Conservation (phyloP, 352 stramenopile genomes). For the Nothophytophthora sp. region DNA sequence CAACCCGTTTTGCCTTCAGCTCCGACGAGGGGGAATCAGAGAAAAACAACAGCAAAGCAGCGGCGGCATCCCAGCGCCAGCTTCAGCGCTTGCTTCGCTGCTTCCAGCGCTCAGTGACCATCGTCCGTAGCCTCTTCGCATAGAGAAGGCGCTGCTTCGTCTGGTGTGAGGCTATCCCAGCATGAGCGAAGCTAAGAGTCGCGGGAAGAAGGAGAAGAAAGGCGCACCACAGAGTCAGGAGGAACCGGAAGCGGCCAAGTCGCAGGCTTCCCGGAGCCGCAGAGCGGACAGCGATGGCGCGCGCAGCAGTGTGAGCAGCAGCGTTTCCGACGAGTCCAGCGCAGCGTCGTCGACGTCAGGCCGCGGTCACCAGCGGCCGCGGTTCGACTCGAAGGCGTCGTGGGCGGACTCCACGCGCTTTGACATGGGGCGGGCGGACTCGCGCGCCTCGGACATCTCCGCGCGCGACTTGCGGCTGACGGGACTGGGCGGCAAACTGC, state of each 20-base stretch:
- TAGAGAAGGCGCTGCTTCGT: background rate
- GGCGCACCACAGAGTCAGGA: background rate
- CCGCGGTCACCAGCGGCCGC: conserved; percentile 43
- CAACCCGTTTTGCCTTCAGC: background rate
- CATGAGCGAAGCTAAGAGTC: conserved; percentile 14
- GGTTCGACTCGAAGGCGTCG: conserved; percentile 84
- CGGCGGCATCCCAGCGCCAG: background rate
- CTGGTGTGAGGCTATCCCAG: background rate
- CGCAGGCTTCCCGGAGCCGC: conserved; percentile 5
- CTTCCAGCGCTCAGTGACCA: background rate
- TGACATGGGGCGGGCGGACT: conserved; percentile 82
- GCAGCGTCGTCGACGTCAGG: conserved; percentile 51
- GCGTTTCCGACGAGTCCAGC: conserved; percentile 62
- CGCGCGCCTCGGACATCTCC: conserved; percentile 75
- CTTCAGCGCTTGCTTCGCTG: background rate
- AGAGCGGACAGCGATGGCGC: conserved; percentile 11
- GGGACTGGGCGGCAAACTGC: conserved; percentile 28
- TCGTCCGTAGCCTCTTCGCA: background rate
- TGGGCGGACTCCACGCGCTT: conserved; percentile 88
- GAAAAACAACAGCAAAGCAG: background rate
- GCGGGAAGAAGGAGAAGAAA: conserved; percentile 24
- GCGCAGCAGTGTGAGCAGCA: conserved; percentile 28
- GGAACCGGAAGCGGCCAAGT: background rate
- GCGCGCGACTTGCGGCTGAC: conserved; percentile 68
- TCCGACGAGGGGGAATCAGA: background rate